phyloP scores from a whole-genome alignment of 176 grass and related monocot genomes.

The Oryza meyeriana region DNA sequence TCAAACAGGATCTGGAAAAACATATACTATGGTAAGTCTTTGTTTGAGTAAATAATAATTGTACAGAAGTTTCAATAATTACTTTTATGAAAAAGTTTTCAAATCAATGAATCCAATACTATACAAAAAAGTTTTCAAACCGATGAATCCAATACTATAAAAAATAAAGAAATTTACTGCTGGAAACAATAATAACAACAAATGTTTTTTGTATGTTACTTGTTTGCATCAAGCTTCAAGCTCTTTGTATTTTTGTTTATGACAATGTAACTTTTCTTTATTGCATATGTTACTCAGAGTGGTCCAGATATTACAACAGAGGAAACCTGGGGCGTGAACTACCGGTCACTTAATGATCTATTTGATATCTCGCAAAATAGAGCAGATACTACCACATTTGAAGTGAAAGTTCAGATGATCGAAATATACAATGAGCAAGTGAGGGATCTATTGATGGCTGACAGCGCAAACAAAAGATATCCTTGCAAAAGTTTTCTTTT shows the following conservation, averaged over 20 bases:
- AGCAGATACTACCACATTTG: conserved; percentile 50
- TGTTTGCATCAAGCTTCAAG: neutral
- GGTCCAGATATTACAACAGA: conserved; percentile 62
- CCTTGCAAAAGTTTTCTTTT: conserved; percentile 33
- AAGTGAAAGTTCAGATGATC: conserved; percentile 81
- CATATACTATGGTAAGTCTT: conserved; percentile 83
- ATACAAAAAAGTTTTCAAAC: conserved; percentile 6
- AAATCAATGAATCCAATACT: neutral
- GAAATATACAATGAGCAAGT: conserved; percentile 98
- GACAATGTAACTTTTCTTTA: conserved; percentile 1
- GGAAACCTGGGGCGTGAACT: conserved; percentile 76
- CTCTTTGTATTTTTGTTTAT: conserved; percentile 8
- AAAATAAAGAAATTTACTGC: neutral
- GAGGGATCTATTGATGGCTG: conserved; percentile 69
- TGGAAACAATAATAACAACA: conserved; percentile 7
- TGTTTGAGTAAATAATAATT: neutral
- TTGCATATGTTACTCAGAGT: conserved; percentile 44
- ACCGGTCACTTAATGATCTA: conserved; percentile 70
- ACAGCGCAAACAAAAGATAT: conserved; percentile 79
- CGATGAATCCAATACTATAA: neutral
- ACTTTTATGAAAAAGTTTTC: neutral
- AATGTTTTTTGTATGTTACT: neutral
- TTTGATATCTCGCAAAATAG: conserved; percentile 72
- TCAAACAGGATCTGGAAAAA: conserved; percentile 85
- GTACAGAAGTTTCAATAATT: neutral